Percentiles rank a stretch among this genome's conserved stretches.
These are phyloP conservation scores for Suillus alpinus DNA, from an alignment of 768 basidiomycete genomes.

Conservation along the genomic window DNA sequence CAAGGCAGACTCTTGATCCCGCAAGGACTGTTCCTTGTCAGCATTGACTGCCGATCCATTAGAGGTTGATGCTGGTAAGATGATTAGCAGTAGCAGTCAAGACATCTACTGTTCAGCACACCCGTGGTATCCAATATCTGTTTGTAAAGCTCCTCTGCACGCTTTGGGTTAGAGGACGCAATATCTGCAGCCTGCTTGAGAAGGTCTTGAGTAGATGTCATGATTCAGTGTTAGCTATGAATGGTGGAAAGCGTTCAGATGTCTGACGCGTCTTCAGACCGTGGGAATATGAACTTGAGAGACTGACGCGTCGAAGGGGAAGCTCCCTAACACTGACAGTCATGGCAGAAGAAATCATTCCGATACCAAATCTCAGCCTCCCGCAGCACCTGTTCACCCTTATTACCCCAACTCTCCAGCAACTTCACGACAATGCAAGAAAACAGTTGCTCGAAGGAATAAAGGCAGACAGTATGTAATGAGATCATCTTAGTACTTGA, in stretches of 20 bases:
- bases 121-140: slow-evolving; percentile 52
- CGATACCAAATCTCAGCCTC: slow-evolving; percentile 82
- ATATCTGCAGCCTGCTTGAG: slow-evolving; percentile 50
- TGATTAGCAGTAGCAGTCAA: not conserved
- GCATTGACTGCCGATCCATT: slow-evolving; percentile 31
- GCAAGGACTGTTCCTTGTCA: slow-evolving; percentile 55
- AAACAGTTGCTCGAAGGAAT: slow-evolving; percentile 69
- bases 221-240: slow-evolving; percentile 4
- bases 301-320: slow-evolving; percentile 33
- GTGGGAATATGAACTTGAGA: slow-evolving; percentile 25
- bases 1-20: slow-evolving; percentile 83
- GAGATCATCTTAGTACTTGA: not conserved
- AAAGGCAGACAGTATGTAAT: slow-evolving; percentile 68
- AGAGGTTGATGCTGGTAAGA: slow-evolving; percentile 26
- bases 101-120: slow-evolving; percentile 14
- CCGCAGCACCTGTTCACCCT: slow-evolving; percentile 80
- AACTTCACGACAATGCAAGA: slow-evolving; percentile 67
- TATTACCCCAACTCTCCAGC: slow-evolving; percentile 53
- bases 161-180: slow-evolving; percentile 46
- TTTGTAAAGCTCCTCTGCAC: slow-evolving; percentile 75
- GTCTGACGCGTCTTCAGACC: slow-evolving; percentile 29
- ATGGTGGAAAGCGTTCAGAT: not conserved
- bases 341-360: slow-evolving; percentile 88
- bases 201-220: slow-evolving; percentile 24
- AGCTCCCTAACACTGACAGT: slow-evolving; percentile 2